Evolutionary conservation across 305 asterid species (phyloP), one percentile per base, ranked within the genome.

Genomic region (Fraxinus dipetala): DNA sequence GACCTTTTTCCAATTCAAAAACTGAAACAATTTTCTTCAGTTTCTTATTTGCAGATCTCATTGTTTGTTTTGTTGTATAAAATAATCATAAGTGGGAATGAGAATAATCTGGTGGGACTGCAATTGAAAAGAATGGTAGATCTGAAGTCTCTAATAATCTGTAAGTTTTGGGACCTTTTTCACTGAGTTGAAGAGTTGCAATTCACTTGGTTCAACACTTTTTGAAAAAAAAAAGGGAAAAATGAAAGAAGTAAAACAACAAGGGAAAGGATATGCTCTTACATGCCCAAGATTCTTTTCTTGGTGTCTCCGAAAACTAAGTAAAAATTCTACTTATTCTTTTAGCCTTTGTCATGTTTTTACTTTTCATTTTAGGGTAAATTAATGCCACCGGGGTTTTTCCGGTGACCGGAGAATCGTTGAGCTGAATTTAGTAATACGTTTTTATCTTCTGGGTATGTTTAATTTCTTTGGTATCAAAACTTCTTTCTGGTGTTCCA

Each of bases 191-290:
- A 34, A 14, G 38, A 67, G 38, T 28, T 67, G 38, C 70, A 61
- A 61, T 61, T 61, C 31, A 32, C 13, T 38, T 28, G 81, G 35
- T 56, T 8, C 22, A 43, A 81, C 16, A 79, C 35, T 78, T 34
- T 8, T 5, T 69, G 26, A 22, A 35, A 67, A 80, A 45, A 75
- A 69, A 67, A 31, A 48, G 31, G 56, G 5, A 38, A 59, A 13
- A 77, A 65, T 74, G 70, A 77, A 34, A 63, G 34, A 73, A 31
- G 76, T 6, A 67, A 70, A 70, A 30, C 6, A 10, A 6, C 4
- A 10, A 61, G 78, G 40, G 73, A 76, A 80, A 65, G 88, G 83
- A 87, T 88, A 78, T 83, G 85, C 86, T 76, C 40, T 31, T 14
- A 78, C 76, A 59, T 72, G 82, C 78, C 31, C 69, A 32, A 63